Evolutionary conservation across 108 stramenopile genomes (phyloP).

Genomic region (Nitzschia inconspicua): DNA sequence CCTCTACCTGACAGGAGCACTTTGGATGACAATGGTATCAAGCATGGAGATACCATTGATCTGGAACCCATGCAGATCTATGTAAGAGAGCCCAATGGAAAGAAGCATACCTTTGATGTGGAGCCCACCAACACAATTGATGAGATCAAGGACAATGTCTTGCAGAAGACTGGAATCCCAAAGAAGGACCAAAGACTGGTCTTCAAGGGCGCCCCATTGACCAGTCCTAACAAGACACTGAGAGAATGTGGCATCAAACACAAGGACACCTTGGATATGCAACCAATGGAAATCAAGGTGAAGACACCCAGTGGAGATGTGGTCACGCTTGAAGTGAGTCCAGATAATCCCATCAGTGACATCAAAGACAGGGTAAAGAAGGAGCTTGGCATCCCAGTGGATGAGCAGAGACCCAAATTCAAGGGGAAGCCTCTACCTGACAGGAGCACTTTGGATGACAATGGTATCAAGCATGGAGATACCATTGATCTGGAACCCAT

Average conservation of each 20-base stretch:
- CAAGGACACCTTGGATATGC: slow-evolving; percentile 4
- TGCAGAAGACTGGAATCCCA: slow-evolving; percentile 15
- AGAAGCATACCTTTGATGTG: slow-evolving; percentile 2
- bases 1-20: slow-evolving; percentile 33
- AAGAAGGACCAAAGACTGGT: slow-evolving; percentile 18
- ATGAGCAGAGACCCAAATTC: slow-evolving; percentile 66
- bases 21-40: background rate
- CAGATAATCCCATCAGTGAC: slow-evolving; percentile 14
- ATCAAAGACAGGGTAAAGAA: slow-evolving; percentile 45
- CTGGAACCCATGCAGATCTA: slow-evolving; percentile 25
- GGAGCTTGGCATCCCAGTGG: slow-evolving; percentile 91
- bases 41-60: slow-evolving; percentile 12
- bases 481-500: slow-evolving; percentile 15
- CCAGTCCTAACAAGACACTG: slow-evolving; percentile 3
- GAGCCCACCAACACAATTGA: slow-evolving; percentile 12
- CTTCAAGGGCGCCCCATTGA: slow-evolving; percentile 7
- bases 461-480: slow-evolving; percentile 29
- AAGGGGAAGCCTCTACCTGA: slow-evolving; percentile 3
- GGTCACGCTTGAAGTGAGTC: slow-evolving; percentile 12
- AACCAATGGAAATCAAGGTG: slow-evolving; percentile 23
- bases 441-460: slow-evolving; percentile 6
- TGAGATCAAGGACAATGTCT: slow-evolving; percentile 11
- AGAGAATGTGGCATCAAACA: slow-evolving; percentile 14
- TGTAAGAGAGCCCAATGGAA: slow-evolving; percentile 9
- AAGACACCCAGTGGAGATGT: slow-evolving; percentile 10